These are phyloP conservation scores for Heterobasidion parviporum DNA, from an alignment of 1,284 basidiomycete species.

Conservation along the genomic window DNA sequence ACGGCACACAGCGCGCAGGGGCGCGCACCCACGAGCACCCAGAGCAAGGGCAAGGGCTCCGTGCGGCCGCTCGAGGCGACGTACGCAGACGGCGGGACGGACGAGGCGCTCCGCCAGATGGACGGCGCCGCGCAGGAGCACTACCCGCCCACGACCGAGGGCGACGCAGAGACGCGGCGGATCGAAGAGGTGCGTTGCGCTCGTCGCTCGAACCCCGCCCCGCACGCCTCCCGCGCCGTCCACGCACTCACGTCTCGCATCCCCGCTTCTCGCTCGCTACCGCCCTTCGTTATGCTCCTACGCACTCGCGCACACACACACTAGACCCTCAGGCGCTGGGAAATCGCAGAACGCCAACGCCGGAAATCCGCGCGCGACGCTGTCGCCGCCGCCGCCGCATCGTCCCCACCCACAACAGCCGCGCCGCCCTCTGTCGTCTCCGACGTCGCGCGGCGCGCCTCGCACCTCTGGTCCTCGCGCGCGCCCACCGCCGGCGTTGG, in stretches of 20 bases:
- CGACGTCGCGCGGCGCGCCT: conserved; percentile 47
- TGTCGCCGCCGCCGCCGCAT: conserved; percentile 1
- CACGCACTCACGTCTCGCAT: too few relatives aligned
- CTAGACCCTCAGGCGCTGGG: conserved; percentile 71
- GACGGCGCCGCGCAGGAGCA: conserved; percentile 20
- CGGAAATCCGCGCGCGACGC: conserved; percentile 58
- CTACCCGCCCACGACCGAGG: conserved; percentile 63
- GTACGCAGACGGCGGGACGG: conserved; percentile 19
- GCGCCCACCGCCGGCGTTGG: conserved; percentile 22
- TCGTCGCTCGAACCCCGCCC: background rate
- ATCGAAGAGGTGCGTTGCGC: conserved; percentile 54
- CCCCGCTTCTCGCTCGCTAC: too few relatives aligned
- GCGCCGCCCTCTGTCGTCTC: conserved; percentile 38
- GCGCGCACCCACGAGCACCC: conserved; percentile 1
- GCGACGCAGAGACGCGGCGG: conserved; percentile 54
- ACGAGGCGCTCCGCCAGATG: conserved; percentile 15
- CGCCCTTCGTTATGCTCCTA: too few relatives aligned
- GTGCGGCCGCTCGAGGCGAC: conserved; percentile 5
- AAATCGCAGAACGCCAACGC: conserved; percentile 60
- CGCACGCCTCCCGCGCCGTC: conserved; percentile 2
- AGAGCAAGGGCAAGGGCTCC: conserved; percentile 20
- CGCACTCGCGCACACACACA: background rate
- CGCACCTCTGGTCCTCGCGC: conserved; percentile 35
- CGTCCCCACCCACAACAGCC: conserved; percentile 7
- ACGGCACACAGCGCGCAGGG: background rate